Base-by-base conservation (phyloP, 2,329 filamentous ascomycete species). In the Sclerotinia borealis region DNA sequence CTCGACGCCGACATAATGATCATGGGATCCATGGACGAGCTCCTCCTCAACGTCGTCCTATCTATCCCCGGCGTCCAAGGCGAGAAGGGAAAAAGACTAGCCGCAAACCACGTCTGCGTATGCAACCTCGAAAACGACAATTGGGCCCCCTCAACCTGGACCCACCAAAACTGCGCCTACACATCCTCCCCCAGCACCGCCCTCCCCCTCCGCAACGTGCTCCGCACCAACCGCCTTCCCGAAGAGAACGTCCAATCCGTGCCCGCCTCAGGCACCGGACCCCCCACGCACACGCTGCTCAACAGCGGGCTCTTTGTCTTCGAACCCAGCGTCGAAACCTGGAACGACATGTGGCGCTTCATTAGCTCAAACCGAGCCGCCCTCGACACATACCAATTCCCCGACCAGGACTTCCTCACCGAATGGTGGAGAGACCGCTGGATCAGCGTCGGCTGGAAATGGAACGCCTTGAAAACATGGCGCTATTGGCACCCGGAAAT, bases 1-100 rank as follows among this genome's bases (percentile, higher is more conserved):
- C 81, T 96, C 54, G 92, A 96, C 77, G 88, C 88, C 69, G 92
- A 96, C 78, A 96, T 96, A 90, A 78, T 96, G 43, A 85, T 91
- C 7, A 77, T 87, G 65, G 80, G 80, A 69, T 93, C 95, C 76
- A 95, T 96, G 89, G 92, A 96, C 75, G 91, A 95, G 77, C 79
- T 96, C 65, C 95, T 96, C 88, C 84, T 22, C 37, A 43, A 90
- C 11, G 69, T 95, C 25, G 76, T 82, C 61, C 81, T 95, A 48
- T 88, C 10, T n/a, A 27, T 25, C 4, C 22, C 27, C 4, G 3
- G 29, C 4, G 3, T 22, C 6, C 10, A 19, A 0, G 49, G 50
- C 1, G 59, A 62, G 19, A 10, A 11, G 0, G 59, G 59, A 6
- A 62, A 62, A n/a, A 34, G 39, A 31, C 31, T 96, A 75, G 91